A percentile compares a stretch with the other conserved stretches of the same genome.
phyloP scores from a whole-genome alignment of 2,329 filamentous ascomycete genomes.

The Cryphonectria japonica region DNA sequence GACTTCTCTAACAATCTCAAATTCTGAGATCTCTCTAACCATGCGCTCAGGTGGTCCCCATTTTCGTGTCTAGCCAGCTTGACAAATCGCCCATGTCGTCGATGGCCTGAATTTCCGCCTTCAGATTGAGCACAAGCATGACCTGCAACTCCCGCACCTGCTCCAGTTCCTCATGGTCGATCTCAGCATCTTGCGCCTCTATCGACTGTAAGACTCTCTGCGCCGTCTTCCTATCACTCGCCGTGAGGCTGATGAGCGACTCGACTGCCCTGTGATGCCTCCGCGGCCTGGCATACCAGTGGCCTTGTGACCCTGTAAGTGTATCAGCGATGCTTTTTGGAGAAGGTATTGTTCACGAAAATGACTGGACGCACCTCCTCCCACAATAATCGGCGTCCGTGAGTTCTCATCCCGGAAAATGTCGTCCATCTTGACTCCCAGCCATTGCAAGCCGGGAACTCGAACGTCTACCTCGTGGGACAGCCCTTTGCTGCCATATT shows the following conservation, averaged over 20 bases:
- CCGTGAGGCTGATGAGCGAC: conserved; percentile 48
- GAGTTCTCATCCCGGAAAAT: conserved; percentile 36
- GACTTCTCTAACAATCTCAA: not conserved
- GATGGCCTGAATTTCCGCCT: conserved; percentile 77
- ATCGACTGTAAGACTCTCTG: conserved; percentile 54
- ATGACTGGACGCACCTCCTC: conserved; percentile 24
- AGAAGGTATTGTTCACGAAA: not conserved
- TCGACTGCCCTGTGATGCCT: conserved; percentile 23
- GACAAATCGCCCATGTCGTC: conserved; percentile 58
- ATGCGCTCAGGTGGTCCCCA: conserved; percentile 34
- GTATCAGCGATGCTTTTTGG: not conserved
- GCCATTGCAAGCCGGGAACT: conserved; percentile 61
- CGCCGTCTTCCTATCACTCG: conserved; percentile 62
- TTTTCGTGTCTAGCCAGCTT: conserved; percentile 52
- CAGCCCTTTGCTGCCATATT: conserved; percentile 66
- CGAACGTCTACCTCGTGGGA: conserved; percentile 60
- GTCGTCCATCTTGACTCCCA: conserved; percentile 61
- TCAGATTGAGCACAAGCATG: conserved; percentile 75
- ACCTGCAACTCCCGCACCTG: conserved; percentile 64
- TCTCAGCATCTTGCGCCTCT: conserved; percentile 28
- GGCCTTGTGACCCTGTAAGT: not conserved
- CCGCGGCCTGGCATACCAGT: not conserved
- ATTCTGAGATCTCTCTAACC: too few relatives aligned
- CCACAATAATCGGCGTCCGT: not conserved
- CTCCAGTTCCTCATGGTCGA: conserved; percentile 40